Evolutionary conservation across 2,329 filamentous ascomycete genomes (phyloP).

Genomic region (Xylariales sp.): DNA sequence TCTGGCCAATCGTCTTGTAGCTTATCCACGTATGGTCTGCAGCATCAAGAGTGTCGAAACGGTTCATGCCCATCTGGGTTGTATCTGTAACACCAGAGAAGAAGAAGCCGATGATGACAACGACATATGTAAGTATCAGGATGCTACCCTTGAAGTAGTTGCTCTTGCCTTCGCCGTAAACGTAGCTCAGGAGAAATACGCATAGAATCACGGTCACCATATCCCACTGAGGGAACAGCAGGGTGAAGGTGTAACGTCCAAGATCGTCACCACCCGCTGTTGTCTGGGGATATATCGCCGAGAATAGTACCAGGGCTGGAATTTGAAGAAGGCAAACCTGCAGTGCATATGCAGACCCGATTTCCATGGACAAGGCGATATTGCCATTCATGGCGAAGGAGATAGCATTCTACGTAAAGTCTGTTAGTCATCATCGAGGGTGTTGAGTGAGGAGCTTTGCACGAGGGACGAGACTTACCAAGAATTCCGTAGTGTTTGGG

Average conservation of each 20-base stretch:
- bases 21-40: slow-evolving; percentile 43
- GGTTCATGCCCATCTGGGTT: slow-evolving; percentile 32
- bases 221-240: slow-evolving; percentile 98
- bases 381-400: slow-evolving; percentile 99
- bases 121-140: slow-evolving; percentile 85
- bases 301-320: slow-evolving; percentile 87
- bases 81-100: slow-evolving; percentile 58
- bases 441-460: slow-evolving; percentile 1
- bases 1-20: slow-evolving; percentile 50
- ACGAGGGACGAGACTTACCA: too few species aligned
- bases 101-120: slow-evolving; percentile 89
- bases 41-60: slow-evolving; percentile 50
- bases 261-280: slow-evolving; percentile 34
- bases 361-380: slow-evolving; percentile 98
- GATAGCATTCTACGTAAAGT: slow-evolving; percentile 72
- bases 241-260: slow-evolving; percentile 65
- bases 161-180: slow-evolving; percentile 98
- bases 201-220: slow-evolving; percentile 96
- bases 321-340: slow-evolving; percentile 96
- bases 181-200: slow-evolving; percentile 93
- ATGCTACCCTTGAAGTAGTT: slow-evolving; percentile 99
- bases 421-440: slow-evolving; percentile 2
- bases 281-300: slow-evolving; percentile 62
- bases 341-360: slow-evolving; percentile 92
- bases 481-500: slow-evolving; percentile 95